A percentile compares a stretch with the other conserved stretches of the same genome.
These are phyloP conservation scores for Paracoccidioides brasiliensis DNA, from an alignment of 2,329 filamentous ascomycete genomes.

Conservation along the genomic window DNA sequence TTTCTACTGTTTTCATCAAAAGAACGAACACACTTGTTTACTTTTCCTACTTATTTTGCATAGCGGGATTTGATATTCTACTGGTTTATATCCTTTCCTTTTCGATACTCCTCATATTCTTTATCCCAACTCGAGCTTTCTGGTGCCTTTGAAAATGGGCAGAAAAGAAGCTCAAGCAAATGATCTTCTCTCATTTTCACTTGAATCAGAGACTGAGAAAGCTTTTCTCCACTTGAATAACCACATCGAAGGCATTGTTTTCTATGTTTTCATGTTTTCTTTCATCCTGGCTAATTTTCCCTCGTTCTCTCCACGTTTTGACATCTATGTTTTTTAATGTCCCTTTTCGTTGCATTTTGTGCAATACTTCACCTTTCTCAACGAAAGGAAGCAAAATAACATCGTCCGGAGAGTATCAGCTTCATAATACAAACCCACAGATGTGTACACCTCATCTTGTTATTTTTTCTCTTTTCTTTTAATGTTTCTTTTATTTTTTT, in stretches of 20 bases:
- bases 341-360: too few relatives aligned
- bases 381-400: too few relatives aligned
- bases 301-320: too few relatives aligned
- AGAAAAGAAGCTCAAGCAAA: too few relatives aligned
- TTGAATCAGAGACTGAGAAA: too few relatives aligned
- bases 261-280: neutral
- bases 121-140: neutral
- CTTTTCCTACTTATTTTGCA: neutral
- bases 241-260: too few relatives aligned
- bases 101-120: neutral
- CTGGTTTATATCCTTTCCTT: neutral
- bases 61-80: conserved; percentile 1
- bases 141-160: neutral
- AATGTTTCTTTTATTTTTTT: neutral
- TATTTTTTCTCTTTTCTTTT: neutral
- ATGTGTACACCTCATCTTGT: neutral
- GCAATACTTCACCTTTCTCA: too few relatives aligned
- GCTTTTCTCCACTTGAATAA: too few relatives aligned
- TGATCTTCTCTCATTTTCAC: too few relatives aligned
- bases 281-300: neutral
- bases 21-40: neutral
- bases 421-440: neutral
- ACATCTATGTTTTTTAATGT: too few relatives aligned
- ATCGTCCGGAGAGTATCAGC: too few relatives aligned
- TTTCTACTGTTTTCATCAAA: neutral